Evolutionary conservation across 352 stramenopile species (phyloP), one percentile per base, ranked within the genome.

Genomic region (Phytophthora tubulina): DNA sequence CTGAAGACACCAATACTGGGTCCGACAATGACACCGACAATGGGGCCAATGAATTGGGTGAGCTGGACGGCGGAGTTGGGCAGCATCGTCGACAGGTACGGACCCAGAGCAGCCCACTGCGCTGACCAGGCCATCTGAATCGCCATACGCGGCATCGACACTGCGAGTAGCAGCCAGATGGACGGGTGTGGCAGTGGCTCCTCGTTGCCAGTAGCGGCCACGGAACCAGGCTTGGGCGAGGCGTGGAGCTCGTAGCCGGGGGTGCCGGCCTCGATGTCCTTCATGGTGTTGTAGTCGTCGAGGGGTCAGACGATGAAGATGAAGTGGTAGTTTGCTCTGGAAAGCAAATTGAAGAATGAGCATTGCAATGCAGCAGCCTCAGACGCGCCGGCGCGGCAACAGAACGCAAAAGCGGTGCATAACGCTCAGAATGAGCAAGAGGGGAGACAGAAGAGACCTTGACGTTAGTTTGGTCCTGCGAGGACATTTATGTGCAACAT

Each of bases 21-120:
- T 3, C 68, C 68, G 14, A 75, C 42, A 57, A 75, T 66, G 27
- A 75, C 67, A 53, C 67, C 67, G 32, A 75, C 68, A 21, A 75
- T 75, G 15, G 68, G 68, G 3, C 68, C 67, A 41, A 74, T 74
- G 52, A 70, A 74, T 39, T 74, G 67, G 0, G 67, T 74, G 14
- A 51, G 33, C 70, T 87, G 77, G 2, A 88, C 80, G 4, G 72
- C 55, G 3, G 50, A 84, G 41, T 73, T 75, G 15, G 75, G 45
- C 45, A 88, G 48, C 72, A 88, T 84, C 14, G 70, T 80, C 36
- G 69, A 68, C 27, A 88, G 65, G 59, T 82, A 81, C 4, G 80
- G 80, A 1, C 77, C 77, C n/a, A 88, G 41, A 51, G 76, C 80
- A 4, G 68, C 68, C 68, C 68, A 75, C 17, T 75, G 68, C 0